phyloP scores from a whole-genome alignment of 306 rosid species.

The Arachis stenosperma region DNA sequence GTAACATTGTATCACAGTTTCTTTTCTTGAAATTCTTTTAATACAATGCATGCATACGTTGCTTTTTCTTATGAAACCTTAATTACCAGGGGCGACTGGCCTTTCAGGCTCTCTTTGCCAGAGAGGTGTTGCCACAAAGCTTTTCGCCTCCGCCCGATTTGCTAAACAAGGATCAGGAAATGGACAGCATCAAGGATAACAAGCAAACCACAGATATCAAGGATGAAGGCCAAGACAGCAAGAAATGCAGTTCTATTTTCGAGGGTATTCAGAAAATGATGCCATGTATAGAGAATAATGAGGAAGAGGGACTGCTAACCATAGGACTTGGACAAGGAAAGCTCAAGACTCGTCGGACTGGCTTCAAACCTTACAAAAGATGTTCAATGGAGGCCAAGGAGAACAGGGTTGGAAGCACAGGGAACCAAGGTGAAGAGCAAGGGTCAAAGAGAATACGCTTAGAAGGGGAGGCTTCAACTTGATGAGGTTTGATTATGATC shows the following conservation, averaged over 20 bases:
- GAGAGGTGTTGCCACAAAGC: conserved; percentile 88
- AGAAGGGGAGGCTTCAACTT: conserved; percentile 65
- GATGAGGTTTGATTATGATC: conserved; percentile 54
- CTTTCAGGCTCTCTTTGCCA: conserved; percentile 83
- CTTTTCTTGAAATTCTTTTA: conserved; percentile 22
- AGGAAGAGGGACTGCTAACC: conserved; percentile 59
- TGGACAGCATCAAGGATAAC: conserved; percentile 39
- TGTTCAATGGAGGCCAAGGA: conserved; percentile 83
- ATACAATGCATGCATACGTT: conserved; percentile 24
- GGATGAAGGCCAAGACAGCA: conserved; percentile 42
- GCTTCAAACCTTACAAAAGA: conserved; percentile 95
- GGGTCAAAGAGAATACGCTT: conserved; percentile 73
- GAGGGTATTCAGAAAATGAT: conserved; percentile 41
- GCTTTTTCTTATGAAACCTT: conserved; percentile 41
- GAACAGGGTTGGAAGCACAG: conserved; percentile 48
- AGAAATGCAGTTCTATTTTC: conserved; percentile 37
- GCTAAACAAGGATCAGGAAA: conserved; percentile 46
- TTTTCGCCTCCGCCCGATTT: conserved; percentile 74
- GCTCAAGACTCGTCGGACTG: conserved; percentile 71
- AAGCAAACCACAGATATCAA: conserved; percentile 41
- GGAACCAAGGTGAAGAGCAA: conserved; percentile 75
- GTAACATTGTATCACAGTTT: conserved; percentile 45
- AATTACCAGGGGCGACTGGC: conserved; percentile 78
- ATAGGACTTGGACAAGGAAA: conserved; percentile 74
- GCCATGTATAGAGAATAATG: conserved; percentile 45